Base-by-base conservation (phyloP, 2,329 filamentous ascomycete genomes). In the Claviceps citrina region DNA sequence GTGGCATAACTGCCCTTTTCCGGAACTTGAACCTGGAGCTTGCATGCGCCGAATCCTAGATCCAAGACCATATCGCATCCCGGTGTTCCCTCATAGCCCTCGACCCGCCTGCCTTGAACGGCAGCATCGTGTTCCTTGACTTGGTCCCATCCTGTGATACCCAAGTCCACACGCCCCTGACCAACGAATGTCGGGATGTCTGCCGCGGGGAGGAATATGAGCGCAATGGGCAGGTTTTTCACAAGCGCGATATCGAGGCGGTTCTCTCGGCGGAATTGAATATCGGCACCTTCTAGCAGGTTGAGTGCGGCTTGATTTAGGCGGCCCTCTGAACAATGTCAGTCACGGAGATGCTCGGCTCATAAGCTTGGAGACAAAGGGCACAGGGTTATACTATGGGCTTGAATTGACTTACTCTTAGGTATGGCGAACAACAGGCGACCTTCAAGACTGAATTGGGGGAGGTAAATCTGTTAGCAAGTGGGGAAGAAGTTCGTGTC, bases 141-240 rank as follows among this genome's bases (percentile, higher is more conserved):
- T 55, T 94, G 86, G 58, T 98, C 91, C 53, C 77, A 76, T 38
- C 91, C 91, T 0, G 91, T 96, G 57, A 98, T 98, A 46, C 91
- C 91, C 13, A 98, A 70, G 56, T 94, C 87, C 36, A 94, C 85
- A 46, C 81, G 80, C 43, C 91, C 91, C 64, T 96, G 87, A 42
- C 89, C 89, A 36, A 98, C 87, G 56, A 96, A 96, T 30, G 86
- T 94, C 5, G 91, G 91, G 56, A 98, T 98, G 59, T 98, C 91
- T 49, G 86, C 87, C 28, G 89, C 91, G 24, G 91, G 91, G 20
- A 98, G 81, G 69, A 98, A 98, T 56, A 98, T 79, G 44, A 98
- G 82, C 13, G 91, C 91, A 52, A 98, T 85, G 27, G 84, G 84
- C 22, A 91, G 77, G 65, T 98, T 98, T 70, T 95, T 93, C 57